Evolutionary conservation across 345 rosid species (phyloP).

Genomic region (Erysimum cheiranthoides): DNA sequence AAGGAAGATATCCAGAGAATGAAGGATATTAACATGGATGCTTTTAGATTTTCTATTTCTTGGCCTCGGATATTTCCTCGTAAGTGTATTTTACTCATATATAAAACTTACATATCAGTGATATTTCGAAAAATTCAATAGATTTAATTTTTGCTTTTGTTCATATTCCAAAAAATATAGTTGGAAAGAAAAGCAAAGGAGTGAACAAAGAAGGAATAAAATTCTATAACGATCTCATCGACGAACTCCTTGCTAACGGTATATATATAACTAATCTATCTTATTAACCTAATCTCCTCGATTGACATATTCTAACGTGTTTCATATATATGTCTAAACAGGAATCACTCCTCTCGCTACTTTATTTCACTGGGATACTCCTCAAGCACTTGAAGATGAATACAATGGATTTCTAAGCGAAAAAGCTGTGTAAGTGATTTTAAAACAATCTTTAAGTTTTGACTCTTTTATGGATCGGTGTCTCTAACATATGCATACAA

Average conservation of each 20-base stretch:
- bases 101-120: background rate
- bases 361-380: conserved; percentile 65
- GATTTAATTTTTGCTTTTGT: background rate
- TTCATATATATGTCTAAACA: conserved; percentile 19
- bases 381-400: conserved; percentile 68
- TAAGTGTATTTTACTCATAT: conserved; percentile 31
- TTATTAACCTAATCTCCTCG: background rate
- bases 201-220: conserved; percentile 57
- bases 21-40: conserved; percentile 53
- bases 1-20: conserved; percentile 52
- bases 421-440: conserved; percentile 51
- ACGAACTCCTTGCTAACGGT: conserved; percentile 59
- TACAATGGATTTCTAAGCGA: conserved; percentile 63
- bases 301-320: conserved; percentile 12
- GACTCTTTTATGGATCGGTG: background rate
- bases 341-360: conserved; percentile 65
- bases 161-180: conserved; percentile 23
- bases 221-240: conserved; percentile 59
- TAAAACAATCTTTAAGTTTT: background rate
- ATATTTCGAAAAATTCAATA: background rate
- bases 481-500: conserved; percentile 26
- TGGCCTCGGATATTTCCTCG: conserved; percentile 63
- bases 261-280: background rate
- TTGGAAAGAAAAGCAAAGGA: conserved; percentile 53
- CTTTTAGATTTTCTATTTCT: conserved; percentile 61